These are phyloP conservation scores for Pyrus betulifolia DNA, from an alignment of 306 rosid species.

Conservation along the genomic window DNA sequence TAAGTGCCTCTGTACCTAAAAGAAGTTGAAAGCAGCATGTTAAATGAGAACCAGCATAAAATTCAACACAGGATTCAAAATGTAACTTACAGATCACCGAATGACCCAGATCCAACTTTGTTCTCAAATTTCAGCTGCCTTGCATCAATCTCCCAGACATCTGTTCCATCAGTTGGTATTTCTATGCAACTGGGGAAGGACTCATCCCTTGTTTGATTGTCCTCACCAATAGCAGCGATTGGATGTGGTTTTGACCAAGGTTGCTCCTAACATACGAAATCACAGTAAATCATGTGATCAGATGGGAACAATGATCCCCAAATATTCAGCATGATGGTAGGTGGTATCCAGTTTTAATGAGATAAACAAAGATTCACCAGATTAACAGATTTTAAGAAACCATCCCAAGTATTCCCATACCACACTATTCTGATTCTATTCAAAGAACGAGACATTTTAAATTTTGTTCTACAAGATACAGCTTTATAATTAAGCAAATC, in stretches of 20 bases:
- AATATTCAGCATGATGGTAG: not conserved
- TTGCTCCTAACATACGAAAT: constrained; percentile 35
- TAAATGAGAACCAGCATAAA: constrained; percentile 23
- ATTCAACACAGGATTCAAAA: constrained; percentile 16
- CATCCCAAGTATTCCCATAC: not conserved
- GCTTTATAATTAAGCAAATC: constrained; percentile 6
- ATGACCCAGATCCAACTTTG: constrained; percentile 97
- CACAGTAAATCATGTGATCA: not conserved
- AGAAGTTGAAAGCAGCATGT: constrained; percentile 27
- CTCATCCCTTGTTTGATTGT: constrained; percentile 42
- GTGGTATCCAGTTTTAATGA: not conserved
- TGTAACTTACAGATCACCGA: constrained; percentile 85
- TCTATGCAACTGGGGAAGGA: constrained; percentile 46
- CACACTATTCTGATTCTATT: not conserved
- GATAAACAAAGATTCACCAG: not conserved
- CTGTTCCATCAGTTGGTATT: constrained; percentile 89
- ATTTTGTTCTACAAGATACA: not conserved
- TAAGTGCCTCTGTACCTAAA: constrained; percentile 81
- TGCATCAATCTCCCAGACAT: constrained; percentile 96
- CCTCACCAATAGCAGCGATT: constrained; percentile 34
- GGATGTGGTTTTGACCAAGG: constrained; percentile 49
- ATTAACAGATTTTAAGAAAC: not conserved
- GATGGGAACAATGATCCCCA: not conserved
- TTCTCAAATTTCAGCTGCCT: constrained; percentile 66
- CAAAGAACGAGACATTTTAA: not conserved